These are phyloP conservation scores for Lipomyces starkeyi DNA, from an alignment of 805 yeast species.

Conservation along the genomic window DNA sequence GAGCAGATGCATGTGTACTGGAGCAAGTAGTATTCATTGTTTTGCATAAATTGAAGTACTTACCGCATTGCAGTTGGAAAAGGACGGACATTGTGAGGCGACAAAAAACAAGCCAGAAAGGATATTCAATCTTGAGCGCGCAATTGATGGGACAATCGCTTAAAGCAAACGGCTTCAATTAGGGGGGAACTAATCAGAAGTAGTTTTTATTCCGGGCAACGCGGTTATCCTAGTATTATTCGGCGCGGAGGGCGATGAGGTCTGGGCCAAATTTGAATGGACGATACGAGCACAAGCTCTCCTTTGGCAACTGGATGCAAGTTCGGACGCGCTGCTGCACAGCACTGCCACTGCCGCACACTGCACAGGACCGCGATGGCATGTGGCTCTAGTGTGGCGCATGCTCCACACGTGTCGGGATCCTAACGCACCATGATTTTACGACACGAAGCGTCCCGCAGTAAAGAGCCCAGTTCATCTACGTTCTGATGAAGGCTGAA, in stretches of 20 bases:
- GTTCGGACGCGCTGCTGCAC: no score
- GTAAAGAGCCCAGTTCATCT: no score
- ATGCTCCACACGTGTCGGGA: no score
- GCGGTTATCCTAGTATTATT: no score
- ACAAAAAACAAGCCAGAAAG: background rate
- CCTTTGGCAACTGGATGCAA: no score
- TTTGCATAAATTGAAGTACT: background rate
- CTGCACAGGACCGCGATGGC: no score
- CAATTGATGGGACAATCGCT: background rate
- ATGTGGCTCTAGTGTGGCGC: no score
- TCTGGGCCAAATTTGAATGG: background rate
- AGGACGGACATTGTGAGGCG: background rate
- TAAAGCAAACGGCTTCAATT: background rate
- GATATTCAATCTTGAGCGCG: background rate
- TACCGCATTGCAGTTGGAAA: constrained; percentile 1
- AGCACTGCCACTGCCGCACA: no score
- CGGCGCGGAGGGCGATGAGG: background rate
- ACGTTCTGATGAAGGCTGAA: no score
- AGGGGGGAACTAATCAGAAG: background rate
- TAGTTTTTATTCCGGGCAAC: background rate
- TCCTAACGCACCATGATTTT: no score
- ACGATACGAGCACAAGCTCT: no score
- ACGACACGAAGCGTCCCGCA: no score
- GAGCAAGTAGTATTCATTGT: background rate
- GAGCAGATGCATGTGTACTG: background rate